phyloP scores from a whole-genome alignment of 75 land plant genomes.

The Larix kaempferi region DNA sequence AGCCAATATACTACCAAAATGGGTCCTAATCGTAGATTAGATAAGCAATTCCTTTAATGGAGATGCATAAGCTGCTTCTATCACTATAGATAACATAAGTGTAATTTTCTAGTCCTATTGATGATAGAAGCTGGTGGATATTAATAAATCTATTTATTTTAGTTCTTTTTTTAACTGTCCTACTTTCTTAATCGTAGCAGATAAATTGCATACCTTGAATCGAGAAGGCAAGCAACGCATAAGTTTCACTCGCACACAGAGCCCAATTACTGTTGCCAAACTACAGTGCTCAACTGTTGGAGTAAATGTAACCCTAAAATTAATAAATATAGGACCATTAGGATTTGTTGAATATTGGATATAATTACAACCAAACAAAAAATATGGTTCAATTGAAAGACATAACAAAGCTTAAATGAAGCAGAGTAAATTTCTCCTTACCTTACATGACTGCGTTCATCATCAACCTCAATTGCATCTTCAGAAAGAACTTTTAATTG shows the following conservation, averaged over 20 bases:
- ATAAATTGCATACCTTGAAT: slow-evolving; percentile 60
- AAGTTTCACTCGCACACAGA: slow-evolving; percentile 88
- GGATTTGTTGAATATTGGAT: not conserved
- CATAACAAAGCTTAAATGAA: not conserved
- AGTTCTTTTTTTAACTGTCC: too few relatives aligned
- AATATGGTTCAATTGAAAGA: not conserved
- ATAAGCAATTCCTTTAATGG: too few relatives aligned
- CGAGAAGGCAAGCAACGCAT: slow-evolving; percentile 89
- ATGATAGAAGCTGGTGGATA: not conserved
- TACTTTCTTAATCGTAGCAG: not conserved
- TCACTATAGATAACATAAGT: too few relatives aligned
- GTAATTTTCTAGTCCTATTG: not conserved
- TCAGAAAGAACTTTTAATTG: slow-evolving; percentile 91
- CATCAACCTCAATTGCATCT: slow-evolving; percentile 80
- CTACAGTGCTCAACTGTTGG: slow-evolving; percentile 98
- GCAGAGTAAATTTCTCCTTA: slow-evolving; percentile 12
- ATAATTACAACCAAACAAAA: not conserved
- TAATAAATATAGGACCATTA: not conserved
- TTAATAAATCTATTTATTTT: not conserved
- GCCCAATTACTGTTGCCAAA: slow-evolving; percentile 97
- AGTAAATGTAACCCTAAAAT: slow-evolving; percentile 84
- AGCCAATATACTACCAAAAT: too few relatives aligned
- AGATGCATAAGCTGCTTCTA: too few relatives aligned
- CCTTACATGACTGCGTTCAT: slow-evolving; percentile 65
- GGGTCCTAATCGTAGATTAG: too few relatives aligned